Conservation (phyloP, 2,329 filamentous ascomycete genomes). For the Colletotrichum paranaense region DNA sequence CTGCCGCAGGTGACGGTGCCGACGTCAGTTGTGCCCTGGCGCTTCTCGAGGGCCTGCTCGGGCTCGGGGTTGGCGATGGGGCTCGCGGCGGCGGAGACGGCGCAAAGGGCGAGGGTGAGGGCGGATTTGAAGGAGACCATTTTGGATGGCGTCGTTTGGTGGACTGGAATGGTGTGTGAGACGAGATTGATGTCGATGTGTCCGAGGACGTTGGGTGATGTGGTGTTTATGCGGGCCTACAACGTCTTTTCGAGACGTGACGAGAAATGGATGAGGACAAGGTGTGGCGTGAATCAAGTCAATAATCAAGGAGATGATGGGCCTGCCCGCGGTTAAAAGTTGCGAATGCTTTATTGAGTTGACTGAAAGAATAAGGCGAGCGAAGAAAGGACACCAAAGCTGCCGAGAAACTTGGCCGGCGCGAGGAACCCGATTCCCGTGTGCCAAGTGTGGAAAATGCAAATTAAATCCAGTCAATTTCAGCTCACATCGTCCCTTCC, state of each 20-base stretch:
- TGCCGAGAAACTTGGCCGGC: slow-evolving; percentile 31
- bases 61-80: background rate
- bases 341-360: background rate
- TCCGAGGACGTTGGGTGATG: background rate
- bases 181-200: background rate
- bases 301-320: background rate
- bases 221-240: background rate
- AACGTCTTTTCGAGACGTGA: background rate
- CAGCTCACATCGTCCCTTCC: background rate
- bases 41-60: slow-evolving; percentile 13
- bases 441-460: slow-evolving; percentile 18
- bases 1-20: slow-evolving; percentile 23
- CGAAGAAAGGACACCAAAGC: background rate
- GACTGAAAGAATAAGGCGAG: background rate
- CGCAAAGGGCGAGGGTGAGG: slow-evolving; percentile 15
- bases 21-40: slow-evolving; percentile 14
- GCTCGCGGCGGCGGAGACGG: background rate
- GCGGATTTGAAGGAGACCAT: slow-evolving; percentile 33
- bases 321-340: slow-evolving; percentile 4
- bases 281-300: background rate
- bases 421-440: background rate
- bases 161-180: background rate
- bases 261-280: background rate
- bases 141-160: background rate
- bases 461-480: background rate